These are phyloP conservation scores for Diaporthe amygdali DNA, from an alignment of 2,329 filamentous ascomycete species.

Conservation along the genomic window DNA sequence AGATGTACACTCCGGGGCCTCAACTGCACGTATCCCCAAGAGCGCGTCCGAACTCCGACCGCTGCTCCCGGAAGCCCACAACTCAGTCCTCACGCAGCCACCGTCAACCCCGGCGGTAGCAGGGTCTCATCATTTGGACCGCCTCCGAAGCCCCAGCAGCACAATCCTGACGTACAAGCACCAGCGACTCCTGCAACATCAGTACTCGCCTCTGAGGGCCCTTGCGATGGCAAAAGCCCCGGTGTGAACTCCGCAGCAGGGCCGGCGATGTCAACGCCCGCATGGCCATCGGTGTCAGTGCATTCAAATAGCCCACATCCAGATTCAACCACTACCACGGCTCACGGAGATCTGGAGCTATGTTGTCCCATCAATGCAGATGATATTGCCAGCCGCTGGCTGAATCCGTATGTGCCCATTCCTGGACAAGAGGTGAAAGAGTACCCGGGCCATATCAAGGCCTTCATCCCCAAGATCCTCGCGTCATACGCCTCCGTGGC, in stretches of 20 bases:
- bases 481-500: slow-evolving; percentile 47
- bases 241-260: not conserved
- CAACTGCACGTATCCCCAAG: slow-evolving; percentile 36
- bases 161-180: not conserved
- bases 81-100: not conserved
- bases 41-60: not conserved
- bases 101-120: not conserved
- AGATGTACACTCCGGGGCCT: slow-evolving; percentile 38
- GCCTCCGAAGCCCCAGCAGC: not conserved
- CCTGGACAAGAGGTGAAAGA: slow-evolving; percentile 47
- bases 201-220: too few relatives aligned
- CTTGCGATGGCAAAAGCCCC: not conserved
- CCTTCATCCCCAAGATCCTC: slow-evolving; percentile 47
- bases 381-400: slow-evolving; percentile 54
- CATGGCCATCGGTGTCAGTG: not conserved
- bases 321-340: not conserved
- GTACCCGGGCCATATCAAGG: slow-evolving; percentile 42
- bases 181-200: not conserved
- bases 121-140: not conserved
- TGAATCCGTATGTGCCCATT: slow-evolving; percentile 51
- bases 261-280: not conserved
- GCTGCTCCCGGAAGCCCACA: not conserved
- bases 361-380: slow-evolving; percentile 51
- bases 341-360: slow-evolving; percentile 36
- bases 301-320: not conserved